A percentile compares a stretch with the other conserved stretches of the same genome.
These are phyloP conservation scores for Fonsecaea multimorphosa DNA, from an alignment of 2,329 filamentous ascomycete species.

Conservation along the genomic window DNA sequence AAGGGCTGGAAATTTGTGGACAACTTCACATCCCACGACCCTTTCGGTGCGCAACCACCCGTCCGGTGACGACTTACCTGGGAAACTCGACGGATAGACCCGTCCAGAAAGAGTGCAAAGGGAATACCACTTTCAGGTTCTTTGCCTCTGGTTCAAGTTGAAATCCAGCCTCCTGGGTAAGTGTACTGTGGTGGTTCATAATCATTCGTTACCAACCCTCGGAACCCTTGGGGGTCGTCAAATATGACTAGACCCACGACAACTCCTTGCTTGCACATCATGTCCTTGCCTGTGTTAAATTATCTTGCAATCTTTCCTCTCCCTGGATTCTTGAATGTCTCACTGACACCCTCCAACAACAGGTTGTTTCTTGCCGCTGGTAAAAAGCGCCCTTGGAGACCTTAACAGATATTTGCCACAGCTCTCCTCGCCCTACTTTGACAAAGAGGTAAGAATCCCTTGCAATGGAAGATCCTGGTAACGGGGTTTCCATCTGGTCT, in stretches of 20 bases:
- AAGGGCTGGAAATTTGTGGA: background rate
- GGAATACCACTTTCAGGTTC: background rate
- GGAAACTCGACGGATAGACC: conserved; percentile 12
- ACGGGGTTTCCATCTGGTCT: conserved; percentile 25
- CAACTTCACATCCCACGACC: conserved; percentile 3
- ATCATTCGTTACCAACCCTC: conserved; percentile 26
- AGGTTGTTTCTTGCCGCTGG: conserved; percentile 8
- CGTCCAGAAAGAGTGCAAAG: conserved; percentile 4
- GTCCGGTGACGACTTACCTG: conserved; percentile 11
- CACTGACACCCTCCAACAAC: conserved; percentile 26
- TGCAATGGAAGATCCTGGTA: conserved; percentile 7
- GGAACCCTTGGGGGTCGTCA: conserved; percentile 8
- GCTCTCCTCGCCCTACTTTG: conserved; percentile 8
- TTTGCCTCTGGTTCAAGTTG: conserved; percentile 17
- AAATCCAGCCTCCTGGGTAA: conserved; percentile 27
- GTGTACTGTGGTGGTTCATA: conserved; percentile 13
- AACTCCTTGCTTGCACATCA: conserved; percentile 30
- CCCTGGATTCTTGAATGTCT: conserved; percentile 21
- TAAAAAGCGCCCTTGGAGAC: conserved; percentile 9
- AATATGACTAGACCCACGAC: conserved; percentile 17
- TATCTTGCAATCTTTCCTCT: conserved; percentile 17
- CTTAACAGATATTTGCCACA: conserved; percentile 19
- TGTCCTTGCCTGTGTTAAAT: conserved; percentile 29
- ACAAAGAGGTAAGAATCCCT: conserved; percentile 27
- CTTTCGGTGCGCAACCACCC: conserved; percentile 21